These are phyloP conservation scores for Scutellaria barbata DNA, from an alignment of 257 asterid species.

Conservation along the genomic window DNA sequence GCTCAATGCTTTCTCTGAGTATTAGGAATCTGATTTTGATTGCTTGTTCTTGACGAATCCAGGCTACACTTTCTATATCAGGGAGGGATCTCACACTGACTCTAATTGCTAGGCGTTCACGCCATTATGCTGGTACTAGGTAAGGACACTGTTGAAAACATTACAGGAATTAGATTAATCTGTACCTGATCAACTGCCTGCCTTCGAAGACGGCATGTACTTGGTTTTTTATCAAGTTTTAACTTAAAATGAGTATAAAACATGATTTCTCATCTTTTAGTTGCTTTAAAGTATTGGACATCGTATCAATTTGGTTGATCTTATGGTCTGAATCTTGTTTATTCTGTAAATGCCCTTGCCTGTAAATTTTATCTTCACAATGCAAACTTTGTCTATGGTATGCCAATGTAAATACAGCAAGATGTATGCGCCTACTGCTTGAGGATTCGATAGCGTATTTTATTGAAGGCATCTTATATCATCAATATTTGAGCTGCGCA, in stretches of 20 bases:
- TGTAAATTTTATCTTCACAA: background rate
- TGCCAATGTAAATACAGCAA: conserved; percentile 8
- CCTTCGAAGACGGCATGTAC: background rate
- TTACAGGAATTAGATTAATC: conserved; percentile 14
- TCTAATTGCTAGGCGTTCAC: conserved; percentile 87
- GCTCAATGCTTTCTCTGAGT: conserved; percentile 27
- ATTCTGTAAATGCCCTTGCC: background rate
- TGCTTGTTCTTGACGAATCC: conserved; percentile 46
- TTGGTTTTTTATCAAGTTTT: conserved; percentile 1
- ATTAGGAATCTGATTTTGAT: conserved; percentile 37
- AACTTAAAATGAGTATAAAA: conserved; percentile 6
- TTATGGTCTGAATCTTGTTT: background rate
- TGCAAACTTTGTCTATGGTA: background rate
- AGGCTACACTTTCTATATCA: conserved; percentile 74
- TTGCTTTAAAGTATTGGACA: background rate
- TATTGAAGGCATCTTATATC: conserved; percentile 1
- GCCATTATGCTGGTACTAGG: conserved; percentile 99
- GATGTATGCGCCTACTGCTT: conserved; percentile 20
- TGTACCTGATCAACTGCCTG: conserved; percentile 14
- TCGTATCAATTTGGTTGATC: conserved; percentile 7
- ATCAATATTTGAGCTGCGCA: conserved; percentile 4
- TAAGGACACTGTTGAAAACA: conserved; percentile 33
- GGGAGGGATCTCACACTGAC: conserved; percentile 80
- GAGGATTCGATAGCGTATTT: background rate
- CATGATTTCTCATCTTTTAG: background rate